Base-by-base conservation (phyloP, 768 basidiomycete species). In the Tricholoma matsutake region DNA sequence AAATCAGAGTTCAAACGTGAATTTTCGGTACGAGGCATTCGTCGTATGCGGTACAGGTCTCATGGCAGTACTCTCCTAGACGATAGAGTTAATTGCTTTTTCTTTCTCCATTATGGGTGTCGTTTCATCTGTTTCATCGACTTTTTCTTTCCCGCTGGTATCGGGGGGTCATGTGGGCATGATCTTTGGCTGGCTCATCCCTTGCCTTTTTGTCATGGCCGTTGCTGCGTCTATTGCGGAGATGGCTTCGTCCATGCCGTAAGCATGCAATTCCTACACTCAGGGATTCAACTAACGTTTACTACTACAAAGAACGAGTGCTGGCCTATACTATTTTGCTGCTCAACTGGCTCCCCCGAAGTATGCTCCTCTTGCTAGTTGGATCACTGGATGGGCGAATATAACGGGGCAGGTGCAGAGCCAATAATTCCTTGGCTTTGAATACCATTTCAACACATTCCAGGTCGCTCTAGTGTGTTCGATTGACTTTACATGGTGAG, bases 261-360 rank as follows among this genome's bases (percentile, higher is more conserved):
- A 71, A 71, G 85, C 79, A 45, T 25, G 7, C 52, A 13, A 2
- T 31, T 10, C 14, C 32, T 2, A 3, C 20, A 56, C 13, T 25
- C 14, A 56, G n/a, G 37, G 6, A 35, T 14, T 54, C 37, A 45
- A 53, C 51, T 39, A 14, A 43, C 57, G 25, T 18, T 37, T 28
- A 25, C 22, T 25, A 25, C 11, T 49, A 4, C 13, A 13, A 56
- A 91, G 89, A 56, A 91, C 89, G 22, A 91, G 89, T 63, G 89
- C 89, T 6, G 89, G 89, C 0, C 75, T 91, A 16, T 91, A 91
- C 69, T 91, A 90, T 70, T 91, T 90, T 71, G 87, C 89, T 2
- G 86, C 89, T 0, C 90, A 87, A 68, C 71, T 91, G 47, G 89
- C 89, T 2, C 86, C 87, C 1, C 79, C 79, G 6, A 77, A 80